phyloP scores from a whole-genome alignment of 352 stramenopile species.

The Peronospora destructor region DNA sequence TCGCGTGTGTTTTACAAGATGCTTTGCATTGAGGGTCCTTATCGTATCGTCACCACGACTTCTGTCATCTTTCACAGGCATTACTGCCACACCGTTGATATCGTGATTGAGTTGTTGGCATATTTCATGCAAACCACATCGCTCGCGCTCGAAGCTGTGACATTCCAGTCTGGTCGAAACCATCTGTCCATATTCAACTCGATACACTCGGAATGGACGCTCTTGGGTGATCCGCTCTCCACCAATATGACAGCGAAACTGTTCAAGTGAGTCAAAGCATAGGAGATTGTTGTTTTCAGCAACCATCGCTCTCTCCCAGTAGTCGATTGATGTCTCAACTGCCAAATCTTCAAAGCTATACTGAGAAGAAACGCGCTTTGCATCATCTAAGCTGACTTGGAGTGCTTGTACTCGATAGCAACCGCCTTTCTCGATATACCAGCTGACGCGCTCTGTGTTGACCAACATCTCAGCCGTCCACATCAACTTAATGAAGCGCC shows the following conservation, averaged over 20 bases:
- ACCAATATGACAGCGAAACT: background rate
- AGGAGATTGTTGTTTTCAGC: background rate
- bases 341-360: constrained; percentile 12
- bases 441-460: constrained; percentile 15
- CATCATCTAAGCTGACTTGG: constrained; percentile 3
- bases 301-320: constrained; percentile 5
- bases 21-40: background rate
- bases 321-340: constrained; percentile 10
- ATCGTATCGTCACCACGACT: background rate
- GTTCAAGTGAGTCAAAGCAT: constrained; percentile 9
- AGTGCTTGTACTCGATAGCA: constrained; percentile 30
- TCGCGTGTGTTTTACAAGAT: constrained; percentile 5
- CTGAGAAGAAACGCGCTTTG: background rate
- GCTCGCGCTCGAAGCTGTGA: background rate
- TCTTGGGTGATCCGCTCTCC: background rate
- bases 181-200: constrained; percentile 14
- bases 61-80: background rate
- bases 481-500: constrained; percentile 9
- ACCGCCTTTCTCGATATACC: constrained; percentile 31
- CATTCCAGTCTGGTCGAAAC: constrained; percentile 14
- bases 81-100: constrained; percentile 7
- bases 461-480: constrained; percentile 32
- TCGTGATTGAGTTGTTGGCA: constrained; percentile 8
- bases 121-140: constrained; percentile 16
- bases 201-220: constrained; percentile 15